Conservation (phyloP, 345 rosid species). For the Populus simonii region DNA sequence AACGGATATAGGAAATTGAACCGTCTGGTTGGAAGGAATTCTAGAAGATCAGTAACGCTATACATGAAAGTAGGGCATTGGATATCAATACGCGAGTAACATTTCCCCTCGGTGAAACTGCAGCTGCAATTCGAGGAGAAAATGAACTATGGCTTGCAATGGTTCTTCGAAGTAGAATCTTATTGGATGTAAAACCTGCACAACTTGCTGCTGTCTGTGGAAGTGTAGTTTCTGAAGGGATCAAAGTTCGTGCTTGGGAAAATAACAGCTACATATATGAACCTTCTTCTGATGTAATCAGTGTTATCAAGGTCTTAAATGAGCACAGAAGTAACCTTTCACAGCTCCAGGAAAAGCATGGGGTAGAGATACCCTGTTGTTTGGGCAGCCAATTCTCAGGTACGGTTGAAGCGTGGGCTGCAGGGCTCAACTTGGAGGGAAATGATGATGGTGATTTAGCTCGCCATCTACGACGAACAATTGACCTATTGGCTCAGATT, state of each 20-base stretch:
- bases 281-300: conserved; percentile 55
- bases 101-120: conserved; percentile 90
- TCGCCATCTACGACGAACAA: conserved; percentile 73
- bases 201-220: conserved; percentile 83
- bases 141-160: conserved; percentile 96
- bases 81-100: conserved; percentile 75
- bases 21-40: conserved; percentile 99
- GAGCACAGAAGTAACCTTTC: conserved; percentile 60
- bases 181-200: conserved; percentile 68
- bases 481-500: conserved; percentile 82
- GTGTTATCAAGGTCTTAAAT: conserved; percentile 50
- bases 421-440: conserved; percentile 91
- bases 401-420: conserved; percentile 99
- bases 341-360: conserved; percentile 78
- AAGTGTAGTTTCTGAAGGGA: conserved; percentile 81
- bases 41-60: conserved; percentile 74
- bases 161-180: conserved; percentile 66
- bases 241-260: conserved; percentile 75
- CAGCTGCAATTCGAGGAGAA: conserved; percentile 93
- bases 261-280: conserved; percentile 69
- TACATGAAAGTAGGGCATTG: conserved; percentile 77
- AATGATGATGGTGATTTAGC: conserved; percentile 92
- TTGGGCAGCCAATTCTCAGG: conserved; percentile 88
- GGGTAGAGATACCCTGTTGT: conserved; percentile 63
- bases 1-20: conserved; percentile 76